Percentiles rank a stretch among this genome's conserved stretches.
Evolutionary conservation across 768 basidiomycete genomes (phyloP).

Genomic region (Lentinula edodes): DNA sequence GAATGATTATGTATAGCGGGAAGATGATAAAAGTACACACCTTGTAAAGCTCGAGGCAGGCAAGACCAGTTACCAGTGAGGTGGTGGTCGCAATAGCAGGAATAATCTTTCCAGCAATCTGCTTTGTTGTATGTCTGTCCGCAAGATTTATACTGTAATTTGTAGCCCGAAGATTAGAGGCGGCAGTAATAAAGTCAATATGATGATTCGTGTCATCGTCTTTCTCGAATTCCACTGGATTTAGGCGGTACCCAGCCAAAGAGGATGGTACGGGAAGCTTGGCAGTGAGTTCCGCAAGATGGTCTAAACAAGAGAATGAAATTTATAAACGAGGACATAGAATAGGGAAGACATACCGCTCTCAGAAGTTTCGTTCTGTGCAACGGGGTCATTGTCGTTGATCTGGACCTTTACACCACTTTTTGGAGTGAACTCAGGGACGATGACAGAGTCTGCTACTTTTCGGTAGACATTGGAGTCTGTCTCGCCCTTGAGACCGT

Average conservation of each 20-base stretch:
- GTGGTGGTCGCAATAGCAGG: constrained; percentile 99
- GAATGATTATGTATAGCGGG: neutral
- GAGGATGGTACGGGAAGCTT: constrained; percentile 86
- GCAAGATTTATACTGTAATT: constrained; percentile 89
- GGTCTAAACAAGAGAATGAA: constrained; percentile 35
- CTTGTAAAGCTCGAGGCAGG: constrained; percentile 97
- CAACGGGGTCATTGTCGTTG: constrained; percentile 85
- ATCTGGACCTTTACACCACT: constrained; percentile 91
- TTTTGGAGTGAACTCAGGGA: constrained; percentile 91
- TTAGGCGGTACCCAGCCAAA: constrained; percentile 92
- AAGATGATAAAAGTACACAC: constrained; percentile 28
- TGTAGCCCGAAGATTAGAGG: constrained; percentile 91
- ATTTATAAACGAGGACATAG: constrained; percentile 9
- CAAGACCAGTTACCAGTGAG: constrained; percentile 89
- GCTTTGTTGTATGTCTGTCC: constrained; percentile 90
- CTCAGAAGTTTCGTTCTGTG: constrained; percentile 36
- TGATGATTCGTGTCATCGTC: constrained; percentile 98
- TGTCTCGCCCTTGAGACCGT: constrained; percentile 87
- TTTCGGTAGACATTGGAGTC: constrained; percentile 79
- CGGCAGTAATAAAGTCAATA: constrained; percentile 98
- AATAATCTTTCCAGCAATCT: constrained; percentile 98
- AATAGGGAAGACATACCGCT: neutral
- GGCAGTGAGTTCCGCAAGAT: constrained; percentile 50
- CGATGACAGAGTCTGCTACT: constrained; percentile 73
- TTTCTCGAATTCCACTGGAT: constrained; percentile 97